Base-by-base conservation (phyloP, 441 rosid species). In the Aleurites moluccanus region DNA sequence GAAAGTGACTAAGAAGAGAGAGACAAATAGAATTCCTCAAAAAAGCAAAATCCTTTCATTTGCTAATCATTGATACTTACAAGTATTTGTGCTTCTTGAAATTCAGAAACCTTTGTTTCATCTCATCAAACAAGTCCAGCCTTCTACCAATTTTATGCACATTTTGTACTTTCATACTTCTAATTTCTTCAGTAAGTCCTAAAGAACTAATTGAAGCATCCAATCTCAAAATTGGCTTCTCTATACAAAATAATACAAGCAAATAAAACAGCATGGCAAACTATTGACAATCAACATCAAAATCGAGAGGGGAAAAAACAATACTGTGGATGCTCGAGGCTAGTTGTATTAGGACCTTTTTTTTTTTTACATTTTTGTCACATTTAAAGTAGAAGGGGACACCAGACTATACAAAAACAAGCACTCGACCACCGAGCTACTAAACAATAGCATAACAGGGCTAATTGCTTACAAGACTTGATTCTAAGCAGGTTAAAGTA, bases 11-110 rank as follows among this genome's bases (percentile, higher is more conserved):
- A 21, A 35, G 20, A 30, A 47, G 3, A 42, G 59, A 49, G 47
- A 55, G 6, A 44, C 25, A 25, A 60, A 30, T 21, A 21, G 20
- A 49, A 44, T 23, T 69, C 6, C n/a, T 61, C 18, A 77, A 49
- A 60, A 20, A 15, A 18, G 55, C 16, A 3, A 23, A 38, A 10
- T 15, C 7, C 27, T 7, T 18, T 27, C 47, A 21, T 42, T 23
- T 52, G 8, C 7, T 15, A 15, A 52, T 13, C 64, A 7, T 13
- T 1, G 14, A 52, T 20, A 63, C 84, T 81, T 52, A 81, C 84
- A 78, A 20, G 69, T 71, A 81, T 33, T 30, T 81, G 52, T 78
- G 68, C 69, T 78, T 56, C 79, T 81, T 81, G 74, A 81, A 81
- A 33, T 59, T 64, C 49, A 78, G 72, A 68, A 81, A 81, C 44